A percentile compares a stretch with the other conserved stretches of the same genome.
Evolutionary conservation across 345 rosid genomes (phyloP).

Genomic region (Cardiospermum halicacabum): DNA sequence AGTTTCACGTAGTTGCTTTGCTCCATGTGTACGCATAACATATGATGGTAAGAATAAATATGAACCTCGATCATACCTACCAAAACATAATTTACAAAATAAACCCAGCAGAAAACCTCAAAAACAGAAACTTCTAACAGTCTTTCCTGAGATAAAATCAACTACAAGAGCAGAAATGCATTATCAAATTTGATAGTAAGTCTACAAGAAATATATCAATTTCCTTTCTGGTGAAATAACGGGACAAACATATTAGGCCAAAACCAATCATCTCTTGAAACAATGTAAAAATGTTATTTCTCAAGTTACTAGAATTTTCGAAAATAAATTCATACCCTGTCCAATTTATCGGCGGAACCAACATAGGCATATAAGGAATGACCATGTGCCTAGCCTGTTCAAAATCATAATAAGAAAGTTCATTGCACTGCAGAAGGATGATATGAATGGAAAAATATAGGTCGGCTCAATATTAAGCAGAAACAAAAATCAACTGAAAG

Average conservation of each 20-base stretch:
- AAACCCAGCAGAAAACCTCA: slow-evolving; percentile 12
- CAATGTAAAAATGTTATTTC: background rate
- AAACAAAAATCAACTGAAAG: slow-evolving; percentile 10
- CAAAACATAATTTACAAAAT: slow-evolving; percentile 25
- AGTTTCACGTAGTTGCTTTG: slow-evolving; percentile 66
- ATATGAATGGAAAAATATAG: background rate
- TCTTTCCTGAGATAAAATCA: background rate
- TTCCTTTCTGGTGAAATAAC: background rate
- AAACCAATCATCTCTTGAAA: slow-evolving; percentile 7
- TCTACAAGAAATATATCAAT: background rate
- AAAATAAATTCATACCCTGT: slow-evolving; percentile 58
- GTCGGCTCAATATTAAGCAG: background rate
- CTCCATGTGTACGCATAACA: slow-evolving; percentile 93
- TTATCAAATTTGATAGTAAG: background rate
- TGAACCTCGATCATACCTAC: slow-evolving; percentile 85
- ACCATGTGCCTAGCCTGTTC: slow-evolving; percentile 97
- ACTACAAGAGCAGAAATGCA: background rate
- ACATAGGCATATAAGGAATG: slow-evolving; percentile 98
- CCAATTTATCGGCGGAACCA: slow-evolving; percentile 91
- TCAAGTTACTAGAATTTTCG: background rate
- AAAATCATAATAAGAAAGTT: slow-evolving; percentile 8
- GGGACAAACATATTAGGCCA: background rate
- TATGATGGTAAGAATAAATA: slow-evolving; percentile 80
- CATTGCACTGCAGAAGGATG: background rate
- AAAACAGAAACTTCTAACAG: background rate